These are phyloP conservation scores for Patellifolia procumbens DNA, from an alignment of 179 eudicot species.

Conservation along the genomic window DNA sequence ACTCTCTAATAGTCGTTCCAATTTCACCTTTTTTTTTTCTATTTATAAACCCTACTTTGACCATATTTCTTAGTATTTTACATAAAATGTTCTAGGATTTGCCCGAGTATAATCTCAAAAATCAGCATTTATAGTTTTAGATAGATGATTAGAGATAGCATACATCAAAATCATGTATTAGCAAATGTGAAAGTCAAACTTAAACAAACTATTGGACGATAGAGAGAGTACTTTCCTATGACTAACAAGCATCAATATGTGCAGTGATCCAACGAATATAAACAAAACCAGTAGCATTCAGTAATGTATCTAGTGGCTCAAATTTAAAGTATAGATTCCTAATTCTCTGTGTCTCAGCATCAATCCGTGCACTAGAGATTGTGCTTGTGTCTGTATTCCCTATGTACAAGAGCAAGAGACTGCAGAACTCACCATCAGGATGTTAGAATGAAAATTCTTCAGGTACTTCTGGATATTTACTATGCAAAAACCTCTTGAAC, in stretches of 20 bases:
- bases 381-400: not conserved
- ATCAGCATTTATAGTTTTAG: too few species aligned
- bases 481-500: constrained; percentile 14
- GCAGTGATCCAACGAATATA: not conserved
- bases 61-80: too few species aligned
- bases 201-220: too few species aligned
- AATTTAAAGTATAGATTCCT: not conserved
- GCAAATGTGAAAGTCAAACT: too few species aligned
- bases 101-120: too few species aligned
- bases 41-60: too few species aligned
- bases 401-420: not conserved
- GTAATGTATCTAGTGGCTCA: not conserved
- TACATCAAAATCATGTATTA: too few species aligned
- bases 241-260: not conserved
- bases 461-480: constrained; percentile 6
- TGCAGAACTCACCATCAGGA: not conserved
- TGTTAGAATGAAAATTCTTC: constrained; percentile 6
- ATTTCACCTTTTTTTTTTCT: too few species aligned
- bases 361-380: not conserved
- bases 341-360: not conserved
- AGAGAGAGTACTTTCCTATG: too few species aligned
- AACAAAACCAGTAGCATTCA: not conserved
- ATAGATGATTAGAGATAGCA: too few species aligned
- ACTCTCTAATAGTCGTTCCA: too few species aligned
- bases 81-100: too few species aligned